Conservation (phyloP, 257 asterid species). For the Cynanchum wilfordii region DNA sequence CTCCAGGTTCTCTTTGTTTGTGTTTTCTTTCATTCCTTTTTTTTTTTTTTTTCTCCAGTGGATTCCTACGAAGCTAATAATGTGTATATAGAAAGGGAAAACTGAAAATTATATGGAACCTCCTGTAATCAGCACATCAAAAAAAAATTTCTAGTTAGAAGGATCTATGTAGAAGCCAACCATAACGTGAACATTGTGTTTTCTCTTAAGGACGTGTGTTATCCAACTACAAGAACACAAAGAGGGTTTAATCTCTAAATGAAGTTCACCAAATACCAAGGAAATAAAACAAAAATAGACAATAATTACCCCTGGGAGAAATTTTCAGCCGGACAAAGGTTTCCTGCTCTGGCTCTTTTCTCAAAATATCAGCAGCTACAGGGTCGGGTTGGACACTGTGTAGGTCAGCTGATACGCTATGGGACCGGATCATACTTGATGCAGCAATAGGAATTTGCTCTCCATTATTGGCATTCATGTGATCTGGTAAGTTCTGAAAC, state of each 20-base stretch:
- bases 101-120: too few relatives aligned
- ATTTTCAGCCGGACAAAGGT: slow-evolving; percentile 79
- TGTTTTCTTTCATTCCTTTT: too few relatives aligned
- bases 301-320: slow-evolving; percentile 65
- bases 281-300: slow-evolving; percentile 17
- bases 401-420: slow-evolving; percentile 84
- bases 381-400: slow-evolving; percentile 94
- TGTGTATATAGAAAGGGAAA: too few relatives aligned
- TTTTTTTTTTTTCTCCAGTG: too few relatives aligned
- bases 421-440: slow-evolving; percentile 79
- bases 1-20: neutral
- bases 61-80: neutral
- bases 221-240: neutral
- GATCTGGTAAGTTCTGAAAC: slow-evolving; percentile 55
- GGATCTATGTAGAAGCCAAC: neutral
- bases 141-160: neutral
- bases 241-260: slow-evolving; percentile 7
- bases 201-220: neutral
- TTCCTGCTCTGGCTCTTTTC: slow-evolving; percentile 94
- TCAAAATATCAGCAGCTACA: slow-evolving; percentile 83
- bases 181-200: neutral
- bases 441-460: slow-evolving; percentile 52
- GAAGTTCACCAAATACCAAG: neutral
- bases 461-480: slow-evolving; percentile 34
- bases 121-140: neutral